phyloP scores from a whole-genome alignment of 805 yeast species.

The Kodamaea leandrae region DNA sequence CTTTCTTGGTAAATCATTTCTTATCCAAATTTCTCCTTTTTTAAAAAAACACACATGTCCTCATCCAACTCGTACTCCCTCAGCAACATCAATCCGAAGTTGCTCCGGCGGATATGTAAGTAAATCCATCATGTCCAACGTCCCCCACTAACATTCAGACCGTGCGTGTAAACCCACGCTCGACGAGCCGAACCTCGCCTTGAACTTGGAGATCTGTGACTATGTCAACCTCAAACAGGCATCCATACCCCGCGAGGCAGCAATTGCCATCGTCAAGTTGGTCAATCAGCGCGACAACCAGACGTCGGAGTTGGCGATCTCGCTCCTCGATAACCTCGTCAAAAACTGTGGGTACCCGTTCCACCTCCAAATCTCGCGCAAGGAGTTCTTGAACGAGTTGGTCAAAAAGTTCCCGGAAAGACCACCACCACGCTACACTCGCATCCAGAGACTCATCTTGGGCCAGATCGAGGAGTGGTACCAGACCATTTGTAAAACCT shows the following conservation, averaged over 20 bases:
- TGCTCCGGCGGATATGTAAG: constrained; percentile 45
- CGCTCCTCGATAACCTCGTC: constrained; percentile 83
- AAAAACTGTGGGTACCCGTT: constrained; percentile 98
- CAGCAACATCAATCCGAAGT: constrained; percentile 45
- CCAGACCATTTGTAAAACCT: constrained; percentile 86
- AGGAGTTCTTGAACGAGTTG: constrained; percentile 89
- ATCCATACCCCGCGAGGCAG: constrained; percentile 86
- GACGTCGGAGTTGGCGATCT: constrained; percentile 78
- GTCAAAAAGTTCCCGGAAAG: constrained; percentile 92
- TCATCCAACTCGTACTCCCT: constrained; percentile 32
- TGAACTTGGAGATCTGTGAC: constrained; percentile 92
- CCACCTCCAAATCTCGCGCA: constrained; percentile 90
- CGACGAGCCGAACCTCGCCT: constrained; percentile 80
- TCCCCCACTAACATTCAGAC: constrained; percentile 33
- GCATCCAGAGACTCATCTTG: constrained; percentile 79
- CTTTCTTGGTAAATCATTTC: too few relatives aligned
- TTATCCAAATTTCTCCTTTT: too few relatives aligned
- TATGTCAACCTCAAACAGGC: constrained; percentile 91
- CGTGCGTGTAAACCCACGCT: constrained; percentile 86
- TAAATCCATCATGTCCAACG: constrained; percentile 10
- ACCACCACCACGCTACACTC: constrained; percentile 82
- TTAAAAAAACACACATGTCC: constrained; percentile 6
- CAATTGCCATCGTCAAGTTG: constrained; percentile 75
- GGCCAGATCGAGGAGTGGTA: constrained; percentile 97
- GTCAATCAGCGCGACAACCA: constrained; percentile 82